These are phyloP conservation scores for Melanopsichium pennsylvanicum DNA, from an alignment of 1,284 basidiomycete genomes.

Conservation along the genomic window DNA sequence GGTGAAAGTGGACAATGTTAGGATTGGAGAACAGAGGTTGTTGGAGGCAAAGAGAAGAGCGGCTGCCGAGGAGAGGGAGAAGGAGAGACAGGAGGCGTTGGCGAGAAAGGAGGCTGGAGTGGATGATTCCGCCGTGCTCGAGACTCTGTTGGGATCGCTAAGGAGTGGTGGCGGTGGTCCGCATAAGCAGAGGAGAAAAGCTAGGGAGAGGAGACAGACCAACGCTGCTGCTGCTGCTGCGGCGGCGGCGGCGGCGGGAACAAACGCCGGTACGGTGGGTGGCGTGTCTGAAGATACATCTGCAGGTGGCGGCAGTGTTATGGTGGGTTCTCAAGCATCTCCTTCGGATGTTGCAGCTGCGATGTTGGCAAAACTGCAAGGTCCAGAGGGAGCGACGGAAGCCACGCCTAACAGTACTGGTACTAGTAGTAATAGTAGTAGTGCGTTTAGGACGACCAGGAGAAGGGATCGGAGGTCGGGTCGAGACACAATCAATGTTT, in stretches of 20 bases:
- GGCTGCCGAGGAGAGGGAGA: constrained; percentile 61
- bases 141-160: constrained; percentile 61
- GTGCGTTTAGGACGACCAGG: constrained; percentile 29
- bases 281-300: constrained; percentile 24
- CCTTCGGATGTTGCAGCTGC: constrained; percentile 57
- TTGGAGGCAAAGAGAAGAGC: constrained; percentile 61
- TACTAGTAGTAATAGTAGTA: constrained; percentile 7
- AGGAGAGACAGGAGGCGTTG: constrained; percentile 57
- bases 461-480: constrained; percentile 35
- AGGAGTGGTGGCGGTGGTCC: constrained; percentile 58
- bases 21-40: constrained; percentile 59
- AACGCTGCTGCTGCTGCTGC: constrained; percentile 17
- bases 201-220: constrained; percentile 49
- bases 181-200: constrained; percentile 54
- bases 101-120: constrained; percentile 61
- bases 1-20: constrained; percentile 60
- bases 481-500: constrained; percentile 13
- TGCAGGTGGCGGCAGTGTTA: background rate
- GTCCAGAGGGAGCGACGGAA: constrained; percentile 36
- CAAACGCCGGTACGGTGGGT: background rate
- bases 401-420: background rate
- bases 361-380: constrained; percentile 61
- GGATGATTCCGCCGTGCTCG: constrained; percentile 62
- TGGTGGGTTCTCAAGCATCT: constrained; percentile 14
- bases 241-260: background rate